Evolutionary conservation across 371 early-diverging fungal species (phyloP).

Genomic region (Smittium culicis): DNA sequence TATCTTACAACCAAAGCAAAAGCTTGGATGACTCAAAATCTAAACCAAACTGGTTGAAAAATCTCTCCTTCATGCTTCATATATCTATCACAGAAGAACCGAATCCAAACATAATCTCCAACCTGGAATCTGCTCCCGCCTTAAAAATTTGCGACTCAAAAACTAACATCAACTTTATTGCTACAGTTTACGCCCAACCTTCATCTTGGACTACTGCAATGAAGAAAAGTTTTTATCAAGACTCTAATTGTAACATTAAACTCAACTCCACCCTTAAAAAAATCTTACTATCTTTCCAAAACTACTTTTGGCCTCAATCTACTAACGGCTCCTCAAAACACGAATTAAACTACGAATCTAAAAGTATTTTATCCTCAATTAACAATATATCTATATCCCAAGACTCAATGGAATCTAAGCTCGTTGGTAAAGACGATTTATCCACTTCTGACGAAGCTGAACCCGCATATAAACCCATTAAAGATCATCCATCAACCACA

Average conservation of each 20-base stretch:
- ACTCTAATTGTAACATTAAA: background rate
- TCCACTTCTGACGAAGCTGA: background rate
- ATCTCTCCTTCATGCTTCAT: conserved; percentile 16
- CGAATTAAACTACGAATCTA: background rate
- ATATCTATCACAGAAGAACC: conserved; percentile 26
- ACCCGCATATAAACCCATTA: background rate
- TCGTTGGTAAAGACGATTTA: background rate
- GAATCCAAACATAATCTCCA: conserved; percentile 26
- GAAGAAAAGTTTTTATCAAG: background rate
- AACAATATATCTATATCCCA: background rate
- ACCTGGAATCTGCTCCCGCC: background rate
- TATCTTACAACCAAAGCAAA: conserved; percentile 14
- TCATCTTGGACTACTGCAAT: background rate
- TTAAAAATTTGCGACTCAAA: background rate
- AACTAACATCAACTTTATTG: background rate
- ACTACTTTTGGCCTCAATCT: conserved; percentile 9
- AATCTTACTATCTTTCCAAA: background rate
- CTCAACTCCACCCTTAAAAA: background rate
- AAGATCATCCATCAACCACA: background rate
- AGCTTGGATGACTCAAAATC: conserved; percentile 14
- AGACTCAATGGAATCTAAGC: background rate
- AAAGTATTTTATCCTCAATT: background rate
- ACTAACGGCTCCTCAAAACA: background rate
- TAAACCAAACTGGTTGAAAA: conserved; percentile 29
- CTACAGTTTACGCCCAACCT: background rate